Evolutionary conservation across 2,329 filamentous ascomycete genomes (phyloP).

Genomic region (Penicillium sp.): DNA sequence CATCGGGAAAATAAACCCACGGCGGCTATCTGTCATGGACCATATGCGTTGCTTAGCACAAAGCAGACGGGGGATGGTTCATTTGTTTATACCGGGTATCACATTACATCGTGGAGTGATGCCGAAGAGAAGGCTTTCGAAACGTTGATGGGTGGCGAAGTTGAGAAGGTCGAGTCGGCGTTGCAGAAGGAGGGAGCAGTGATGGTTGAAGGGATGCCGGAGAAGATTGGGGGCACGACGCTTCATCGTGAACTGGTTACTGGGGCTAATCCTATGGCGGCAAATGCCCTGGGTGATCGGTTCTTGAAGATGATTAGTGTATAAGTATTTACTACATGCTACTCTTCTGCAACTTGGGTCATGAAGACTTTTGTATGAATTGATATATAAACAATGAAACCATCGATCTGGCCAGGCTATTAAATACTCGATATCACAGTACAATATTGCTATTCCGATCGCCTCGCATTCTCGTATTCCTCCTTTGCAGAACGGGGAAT

Average conservation of each 20-base stretch:
- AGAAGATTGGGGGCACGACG: conserved; percentile 40
- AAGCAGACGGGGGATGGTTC: conserved; percentile 31
- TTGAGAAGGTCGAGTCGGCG: conserved; percentile 40
- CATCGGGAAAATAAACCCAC: conserved; percentile 41
- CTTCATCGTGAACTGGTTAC: conserved; percentile 40
- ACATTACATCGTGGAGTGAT: conserved; percentile 44
- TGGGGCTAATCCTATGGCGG: conserved; percentile 32
- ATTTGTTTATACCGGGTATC: conserved; percentile 45
- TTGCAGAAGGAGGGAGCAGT: conserved; percentile 39
- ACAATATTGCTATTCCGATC: no score
- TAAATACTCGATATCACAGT: no score
- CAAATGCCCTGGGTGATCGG: conserved; percentile 28
- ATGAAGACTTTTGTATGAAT: no score
- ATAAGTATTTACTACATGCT: neutral
- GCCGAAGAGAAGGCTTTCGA: conserved; percentile 46
- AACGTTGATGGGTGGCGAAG: conserved; percentile 40
- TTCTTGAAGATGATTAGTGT: conserved; percentile 33
- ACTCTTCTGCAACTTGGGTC: no score
- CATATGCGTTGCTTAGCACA: conserved; percentile 43
- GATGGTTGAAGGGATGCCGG: conserved; percentile 41
- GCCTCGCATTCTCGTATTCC: no score
- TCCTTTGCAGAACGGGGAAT: no score
- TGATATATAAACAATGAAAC: no score
- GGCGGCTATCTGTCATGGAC: conserved; percentile 45
- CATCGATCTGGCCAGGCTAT: no score